These are phyloP conservation scores for Teratosphaeria gauchensis DNA, from an alignment of 2,329 filamentous ascomycete species.

Conservation along the genomic window DNA sequence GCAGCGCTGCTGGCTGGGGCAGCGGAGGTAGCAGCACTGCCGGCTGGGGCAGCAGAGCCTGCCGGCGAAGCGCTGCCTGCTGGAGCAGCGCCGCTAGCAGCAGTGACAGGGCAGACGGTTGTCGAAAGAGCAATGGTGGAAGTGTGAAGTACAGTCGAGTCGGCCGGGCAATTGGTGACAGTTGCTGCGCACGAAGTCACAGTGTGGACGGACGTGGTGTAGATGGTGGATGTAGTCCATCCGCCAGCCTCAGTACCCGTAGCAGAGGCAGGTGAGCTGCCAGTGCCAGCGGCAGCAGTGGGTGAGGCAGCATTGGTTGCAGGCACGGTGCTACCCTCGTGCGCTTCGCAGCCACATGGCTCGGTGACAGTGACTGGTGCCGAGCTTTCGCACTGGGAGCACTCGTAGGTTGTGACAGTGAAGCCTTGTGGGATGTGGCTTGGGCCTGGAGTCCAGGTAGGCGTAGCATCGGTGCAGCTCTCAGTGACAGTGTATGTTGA, in stretches of 20 bases:
- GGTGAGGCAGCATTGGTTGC: conserved; percentile 3
- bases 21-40: not conserved
- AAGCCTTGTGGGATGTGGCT: conserved; percentile 26
- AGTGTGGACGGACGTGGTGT: conserved; percentile 1
- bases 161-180: conserved; percentile 14
- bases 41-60: not conserved
- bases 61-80: not conserved
- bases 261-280: not conserved
- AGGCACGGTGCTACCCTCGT: conserved; percentile 13
- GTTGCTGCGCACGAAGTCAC: conserved; percentile 5
- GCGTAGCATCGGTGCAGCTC: conserved; percentile 24
- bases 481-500: conserved; percentile 29
- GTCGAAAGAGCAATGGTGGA: conserved; percentile 29
- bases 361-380: conserved; percentile 26
- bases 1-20: not conserved
- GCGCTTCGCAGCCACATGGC: conserved; percentile 26
- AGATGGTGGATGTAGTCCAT: not conserved
- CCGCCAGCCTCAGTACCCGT: not conserved
- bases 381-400: conserved; percentile 22
- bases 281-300: not conserved
- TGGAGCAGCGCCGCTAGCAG: conserved; percentile 4
- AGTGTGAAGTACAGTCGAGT: conserved; percentile 22
- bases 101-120: conserved; percentile 31
- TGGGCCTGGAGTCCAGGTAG: conserved; percentile 25
- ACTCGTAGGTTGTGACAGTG: conserved; percentile 25